Conservation (phyloP, 495 filamentous ascomycete genomes). For the Penicillium cinerascens region DNA sequence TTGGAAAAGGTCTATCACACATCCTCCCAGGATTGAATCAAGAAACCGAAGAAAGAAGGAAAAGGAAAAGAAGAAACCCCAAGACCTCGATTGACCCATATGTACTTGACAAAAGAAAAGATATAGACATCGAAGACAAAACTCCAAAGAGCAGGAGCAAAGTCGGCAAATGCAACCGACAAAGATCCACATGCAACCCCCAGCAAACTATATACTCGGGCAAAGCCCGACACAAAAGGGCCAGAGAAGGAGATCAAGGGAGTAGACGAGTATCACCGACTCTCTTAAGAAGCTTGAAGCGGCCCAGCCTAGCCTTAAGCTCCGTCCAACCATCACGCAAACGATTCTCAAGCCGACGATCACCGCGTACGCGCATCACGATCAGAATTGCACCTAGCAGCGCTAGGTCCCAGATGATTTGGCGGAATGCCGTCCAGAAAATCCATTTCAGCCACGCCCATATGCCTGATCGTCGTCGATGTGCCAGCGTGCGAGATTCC, state of each 20-base stretch:
- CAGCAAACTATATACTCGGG: background rate
- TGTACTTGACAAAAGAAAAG: constrained; percentile 29
- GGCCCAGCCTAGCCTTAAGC: constrained; percentile 56
- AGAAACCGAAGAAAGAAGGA: background rate
- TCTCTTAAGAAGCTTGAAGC: constrained; percentile 34
- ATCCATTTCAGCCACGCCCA: constrained; percentile 70
- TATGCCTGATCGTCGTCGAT: constrained; percentile 49
- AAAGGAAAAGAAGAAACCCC: constrained; percentile 10
- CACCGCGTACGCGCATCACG: constrained; percentile 76
- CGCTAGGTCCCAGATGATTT: constrained; percentile 67
- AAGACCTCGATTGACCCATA: constrained; percentile 26
- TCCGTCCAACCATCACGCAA: constrained; percentile 61
- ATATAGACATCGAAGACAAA: constrained; percentile 4
- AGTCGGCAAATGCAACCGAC: constrained; percentile 4
- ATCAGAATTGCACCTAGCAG: constrained; percentile 67
- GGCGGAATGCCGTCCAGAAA: constrained; percentile 66
- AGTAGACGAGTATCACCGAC: constrained; percentile 22
- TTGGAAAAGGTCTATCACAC: constrained; percentile 2
- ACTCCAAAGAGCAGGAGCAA: constrained; percentile 10
- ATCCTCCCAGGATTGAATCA: background rate
- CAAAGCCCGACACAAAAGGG: background rate
- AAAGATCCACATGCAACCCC: background rate
- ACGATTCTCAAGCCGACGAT: constrained; percentile 73
- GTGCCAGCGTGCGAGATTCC: constrained; percentile 50
- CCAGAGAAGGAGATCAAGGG: constrained; percentile 11